Conservation (phyloP, 2,329 filamentous ascomycete species). For the Talaromyces sp. region DNA sequence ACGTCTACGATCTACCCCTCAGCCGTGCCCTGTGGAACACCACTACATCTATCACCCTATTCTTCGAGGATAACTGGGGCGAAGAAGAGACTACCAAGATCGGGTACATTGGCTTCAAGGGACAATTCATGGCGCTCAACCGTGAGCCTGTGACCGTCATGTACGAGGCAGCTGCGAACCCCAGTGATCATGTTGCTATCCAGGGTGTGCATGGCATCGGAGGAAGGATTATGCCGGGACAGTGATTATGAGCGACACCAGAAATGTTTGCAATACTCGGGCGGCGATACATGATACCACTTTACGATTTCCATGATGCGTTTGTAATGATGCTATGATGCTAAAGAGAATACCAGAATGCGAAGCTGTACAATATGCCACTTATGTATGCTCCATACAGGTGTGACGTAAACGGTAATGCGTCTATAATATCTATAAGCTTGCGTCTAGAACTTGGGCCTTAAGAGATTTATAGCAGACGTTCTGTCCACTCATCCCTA, state of each 20-base stretch:
- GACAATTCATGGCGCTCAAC: conserved; percentile 86
- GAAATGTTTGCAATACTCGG: background rate
- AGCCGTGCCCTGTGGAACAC: conserved; percentile 86
- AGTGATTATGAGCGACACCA: conserved; percentile 28
- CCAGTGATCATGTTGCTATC: conserved; percentile 69
- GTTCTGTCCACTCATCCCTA: conserved; percentile 15
- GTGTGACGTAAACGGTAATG: background rate
- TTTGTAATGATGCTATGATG: conserved; percentile 6
- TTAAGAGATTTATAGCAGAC: background rate
- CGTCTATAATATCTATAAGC: background rate
- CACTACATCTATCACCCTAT: conserved; percentile 77
- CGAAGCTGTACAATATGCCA: background rate
- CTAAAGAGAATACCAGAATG: background rate
- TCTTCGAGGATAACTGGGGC: conserved; percentile 90
- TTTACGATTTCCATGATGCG: background rate
- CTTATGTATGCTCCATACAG: background rate
- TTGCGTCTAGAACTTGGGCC: background rate
- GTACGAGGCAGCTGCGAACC: conserved; percentile 93
- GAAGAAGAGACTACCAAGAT: conserved; percentile 78
- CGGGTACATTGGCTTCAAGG: conserved; percentile 86
- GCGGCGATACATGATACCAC: conserved; percentile 4
- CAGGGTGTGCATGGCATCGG: conserved; percentile 44
- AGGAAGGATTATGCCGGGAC: conserved; percentile 43
- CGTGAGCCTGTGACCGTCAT: conserved; percentile 80
- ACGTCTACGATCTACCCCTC: conserved; percentile 83